Evolutionary conservation across 345 rosid genomes (phyloP), one percentile per base, ranked within the genome.

Genomic region (Populus simonii): DNA sequence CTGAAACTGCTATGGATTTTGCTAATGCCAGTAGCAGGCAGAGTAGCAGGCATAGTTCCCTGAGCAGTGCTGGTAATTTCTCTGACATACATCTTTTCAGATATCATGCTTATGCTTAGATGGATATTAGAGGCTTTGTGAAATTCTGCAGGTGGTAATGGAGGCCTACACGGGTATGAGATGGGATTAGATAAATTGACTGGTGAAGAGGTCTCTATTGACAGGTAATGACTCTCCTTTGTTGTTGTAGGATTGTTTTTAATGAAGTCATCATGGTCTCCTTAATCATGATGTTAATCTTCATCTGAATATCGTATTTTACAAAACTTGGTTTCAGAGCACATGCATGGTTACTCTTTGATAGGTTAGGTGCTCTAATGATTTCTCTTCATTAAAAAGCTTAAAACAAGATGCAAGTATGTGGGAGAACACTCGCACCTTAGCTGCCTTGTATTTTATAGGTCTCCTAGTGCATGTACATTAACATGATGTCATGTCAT

Each of bases 191-290:
- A 83, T 66, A 87, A 80, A 71, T 51, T 86, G 25, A 76, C 72
- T 51, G 86, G 82, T 66, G 92, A 87, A 80, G 84, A 77, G 61
- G 77, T 78, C 74, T 79, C 86, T 27, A 82, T 74, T 72, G 88
- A 83, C 68, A 86, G 91, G 94, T 90, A 85, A 66, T 41, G 35
- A 74, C 68, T 66, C 66, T 66, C 25, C 41, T 47, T 70, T 1
- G 13, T 39, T 39, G 27, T 16, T 1, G n/a, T 45, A 2, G 36
- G 16, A 70, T 31, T 72, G 41, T 33, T 53, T 33, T 53, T 20
- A 20, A 5, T 17, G 73, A 71, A 33, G 5, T 45, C 57, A 71
- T 25, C 15, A 23, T 29, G 16, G 9, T 25, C 39, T 71, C n/a
- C 6, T 36, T 25, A n/a, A 15, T 25, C 33, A 11, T 51, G 8